Conservation (phyloP, 1,284 basidiomycete genomes). For the Cerrena zonata region DNA sequence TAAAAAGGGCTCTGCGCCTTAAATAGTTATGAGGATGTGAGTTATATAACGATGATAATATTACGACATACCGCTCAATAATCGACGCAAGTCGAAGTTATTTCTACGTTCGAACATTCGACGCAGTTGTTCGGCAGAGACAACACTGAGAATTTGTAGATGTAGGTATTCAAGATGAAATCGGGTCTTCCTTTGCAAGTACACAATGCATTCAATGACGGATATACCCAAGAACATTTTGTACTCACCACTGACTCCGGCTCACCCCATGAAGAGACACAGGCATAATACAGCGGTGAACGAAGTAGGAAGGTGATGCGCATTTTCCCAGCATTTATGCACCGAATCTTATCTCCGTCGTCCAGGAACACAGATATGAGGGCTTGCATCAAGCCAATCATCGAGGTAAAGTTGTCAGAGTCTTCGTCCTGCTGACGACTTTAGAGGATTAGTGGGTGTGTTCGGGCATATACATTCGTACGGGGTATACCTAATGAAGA, state of each 20-base stretch:
- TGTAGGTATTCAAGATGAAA: constrained; percentile 93
- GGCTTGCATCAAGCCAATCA: constrained; percentile 91
- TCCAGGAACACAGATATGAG: constrained; percentile 88
- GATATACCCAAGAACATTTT: neutral
- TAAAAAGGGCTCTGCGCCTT: constrained; percentile 81
- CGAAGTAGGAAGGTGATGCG: constrained; percentile 83
- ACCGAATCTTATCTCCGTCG: constrained; percentile 77
- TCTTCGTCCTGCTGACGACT: constrained; percentile 51
- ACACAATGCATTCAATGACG: constrained; percentile 20
- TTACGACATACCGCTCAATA: constrained; percentile 73
- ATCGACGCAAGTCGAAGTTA: constrained; percentile 85
- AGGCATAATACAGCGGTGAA: constrained; percentile 86
- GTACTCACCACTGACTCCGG: constrained; percentile 84
- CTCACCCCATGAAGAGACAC: constrained; percentile 86
- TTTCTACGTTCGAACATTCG: constrained; percentile 82
- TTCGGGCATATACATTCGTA: neutral
- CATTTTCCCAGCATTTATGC: constrained; percentile 69
- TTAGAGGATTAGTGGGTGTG: neutral
- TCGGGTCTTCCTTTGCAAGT: constrained; percentile 71
- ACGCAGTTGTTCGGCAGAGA: constrained; percentile 79
- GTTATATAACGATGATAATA: too few relatives aligned
- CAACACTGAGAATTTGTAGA: constrained; percentile 84
- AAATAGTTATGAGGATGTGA: constrained; percentile 2
- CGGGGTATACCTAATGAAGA: constrained; percentile 66
- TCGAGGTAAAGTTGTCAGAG: constrained; percentile 65